phyloP scores from a whole-genome alignment of 2,329 filamentous ascomycete genomes.

The Mycosphaerella arachidis region DNA sequence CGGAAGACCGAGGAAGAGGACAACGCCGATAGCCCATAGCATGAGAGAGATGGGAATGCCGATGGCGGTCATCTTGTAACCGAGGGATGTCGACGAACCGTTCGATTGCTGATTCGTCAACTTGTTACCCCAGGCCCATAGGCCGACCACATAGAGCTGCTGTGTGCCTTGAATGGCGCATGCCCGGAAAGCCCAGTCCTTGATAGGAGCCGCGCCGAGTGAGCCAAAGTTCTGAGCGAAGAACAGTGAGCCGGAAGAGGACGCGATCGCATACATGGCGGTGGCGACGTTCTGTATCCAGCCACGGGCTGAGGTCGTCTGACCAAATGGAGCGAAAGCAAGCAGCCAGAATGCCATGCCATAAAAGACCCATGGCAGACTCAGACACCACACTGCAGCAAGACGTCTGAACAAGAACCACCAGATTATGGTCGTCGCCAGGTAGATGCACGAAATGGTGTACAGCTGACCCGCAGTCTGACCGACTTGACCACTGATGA shows the following conservation, averaged over 20 bases:
- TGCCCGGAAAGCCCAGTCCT: slow-evolving; percentile 63
- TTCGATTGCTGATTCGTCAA: slow-evolving; percentile 45
- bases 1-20: slow-evolving; percentile 59
- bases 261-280: slow-evolving; percentile 58
- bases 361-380: slow-evolving; percentile 59
- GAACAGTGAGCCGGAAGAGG: slow-evolving; percentile 59
- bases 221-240: slow-evolving; percentile 61
- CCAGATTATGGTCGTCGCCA: slow-evolving; percentile 56
- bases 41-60: slow-evolving; percentile 55
- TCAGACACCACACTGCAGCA: slow-evolving; percentile 55
- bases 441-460: slow-evolving; percentile 56
- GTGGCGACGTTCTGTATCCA: slow-evolving; percentile 60
- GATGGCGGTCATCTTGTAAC: slow-evolving; percentile 42
- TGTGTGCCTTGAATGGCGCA: slow-evolving; percentile 64
- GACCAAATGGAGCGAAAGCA: slow-evolving; percentile 56
- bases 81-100: slow-evolving; percentile 34
- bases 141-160: slow-evolving; percentile 59
- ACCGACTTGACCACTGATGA: slow-evolving; percentile 60
- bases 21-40: slow-evolving; percentile 52
- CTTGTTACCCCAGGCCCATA: slow-evolving; percentile 64
- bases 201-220: slow-evolving; percentile 52
- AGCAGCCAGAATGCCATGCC: slow-evolving; percentile 59
- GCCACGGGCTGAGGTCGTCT: slow-evolving; percentile 37
- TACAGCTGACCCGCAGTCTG: slow-evolving; percentile 58
- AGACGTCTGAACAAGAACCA: slow-evolving; percentile 58